Evolutionary conservation across 169 alveolate species (phyloP).

Genomic region (Eimeria maxima): DNA sequence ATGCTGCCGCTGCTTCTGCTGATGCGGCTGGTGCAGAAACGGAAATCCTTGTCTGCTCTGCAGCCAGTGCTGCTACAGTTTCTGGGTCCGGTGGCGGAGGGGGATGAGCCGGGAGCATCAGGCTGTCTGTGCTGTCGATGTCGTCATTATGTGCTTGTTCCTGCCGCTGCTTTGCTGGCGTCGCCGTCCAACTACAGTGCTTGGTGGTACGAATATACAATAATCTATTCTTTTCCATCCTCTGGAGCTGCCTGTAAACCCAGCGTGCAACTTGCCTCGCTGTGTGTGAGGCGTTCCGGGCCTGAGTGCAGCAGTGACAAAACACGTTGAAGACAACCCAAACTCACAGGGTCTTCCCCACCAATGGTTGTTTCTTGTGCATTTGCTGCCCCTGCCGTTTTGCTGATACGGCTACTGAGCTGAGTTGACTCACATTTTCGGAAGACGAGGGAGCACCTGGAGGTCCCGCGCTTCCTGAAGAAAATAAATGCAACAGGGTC

Average conservation of each 20-base stretch:
- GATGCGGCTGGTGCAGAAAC: slow-evolving; percentile 7
- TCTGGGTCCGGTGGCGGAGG: slow-evolving; percentile 74
- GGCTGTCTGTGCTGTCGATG: neutral
- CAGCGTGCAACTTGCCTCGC: slow-evolving; percentile 76
- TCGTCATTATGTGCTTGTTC: neutral
- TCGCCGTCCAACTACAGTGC: neutral
- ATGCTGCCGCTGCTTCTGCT: slow-evolving; percentile 4
- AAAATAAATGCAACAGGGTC: neutral
- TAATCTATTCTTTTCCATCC: slow-evolving; percentile 44
- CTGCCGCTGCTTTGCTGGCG: neutral
- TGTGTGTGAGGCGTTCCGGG: slow-evolving; percentile 12
- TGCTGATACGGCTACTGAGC: slow-evolving; percentile 16
- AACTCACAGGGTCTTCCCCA: neutral
- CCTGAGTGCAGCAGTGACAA: slow-evolving; percentile 44
- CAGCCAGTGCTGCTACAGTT: slow-evolving; percentile 39
- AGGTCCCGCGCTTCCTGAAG: neutral
- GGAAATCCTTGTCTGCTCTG: neutral
- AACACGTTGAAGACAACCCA: neutral
- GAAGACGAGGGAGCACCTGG: neutral
- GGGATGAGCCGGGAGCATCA: slow-evolving; percentile 63
- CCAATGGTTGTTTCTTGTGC: too few species aligned
- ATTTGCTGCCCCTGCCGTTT: neutral
- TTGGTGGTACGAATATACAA: slow-evolving; percentile 15
- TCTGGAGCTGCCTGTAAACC: slow-evolving; percentile 70
- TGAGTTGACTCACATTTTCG: neutral